phyloP scores from a whole-genome alignment of 441 rosid species.

The Erodium trifolium region DNA sequence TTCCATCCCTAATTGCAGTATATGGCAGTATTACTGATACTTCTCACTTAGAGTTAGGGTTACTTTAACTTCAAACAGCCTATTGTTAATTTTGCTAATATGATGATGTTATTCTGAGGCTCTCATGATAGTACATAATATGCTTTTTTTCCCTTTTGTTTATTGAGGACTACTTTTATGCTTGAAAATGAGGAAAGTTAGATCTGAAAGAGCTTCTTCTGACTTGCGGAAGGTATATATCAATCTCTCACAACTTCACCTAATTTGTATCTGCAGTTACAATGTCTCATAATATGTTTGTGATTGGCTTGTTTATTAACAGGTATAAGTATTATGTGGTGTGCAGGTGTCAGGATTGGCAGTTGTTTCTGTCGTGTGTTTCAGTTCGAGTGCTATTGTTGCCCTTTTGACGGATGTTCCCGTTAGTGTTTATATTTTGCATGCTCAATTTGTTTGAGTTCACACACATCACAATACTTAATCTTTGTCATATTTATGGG shows the following conservation, averaged over 20 bases:
- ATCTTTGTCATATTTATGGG: slow-evolving; percentile 13
- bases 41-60: neutral
- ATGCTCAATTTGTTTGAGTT: neutral
- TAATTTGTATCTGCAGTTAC: neutral
- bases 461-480: neutral
- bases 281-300: neutral
- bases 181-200: slow-evolving; percentile 53
- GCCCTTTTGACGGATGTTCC: slow-evolving; percentile 50
- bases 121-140: neutral
- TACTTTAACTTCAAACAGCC: neutral
- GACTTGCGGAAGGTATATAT: slow-evolving; percentile 55
- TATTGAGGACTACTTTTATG: slow-evolving; percentile 44
- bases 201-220: slow-evolving; percentile 55
- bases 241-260: neutral
- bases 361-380: slow-evolving; percentile 46
- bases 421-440: slow-evolving; percentile 26
- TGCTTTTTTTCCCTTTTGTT: too few relatives aligned
- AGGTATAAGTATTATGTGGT: slow-evolving; percentile 7
- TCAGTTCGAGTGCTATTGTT: slow-evolving; percentile 45
- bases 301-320: neutral
- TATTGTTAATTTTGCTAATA: neutral
- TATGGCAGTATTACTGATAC: neutral
- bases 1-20: neutral
- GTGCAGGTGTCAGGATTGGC: slow-evolving; percentile 64
- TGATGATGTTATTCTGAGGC: neutral